Base-by-base conservation (phyloP, 768 basidiomycete genomes). In the Rhodotorula graminis region DNA sequence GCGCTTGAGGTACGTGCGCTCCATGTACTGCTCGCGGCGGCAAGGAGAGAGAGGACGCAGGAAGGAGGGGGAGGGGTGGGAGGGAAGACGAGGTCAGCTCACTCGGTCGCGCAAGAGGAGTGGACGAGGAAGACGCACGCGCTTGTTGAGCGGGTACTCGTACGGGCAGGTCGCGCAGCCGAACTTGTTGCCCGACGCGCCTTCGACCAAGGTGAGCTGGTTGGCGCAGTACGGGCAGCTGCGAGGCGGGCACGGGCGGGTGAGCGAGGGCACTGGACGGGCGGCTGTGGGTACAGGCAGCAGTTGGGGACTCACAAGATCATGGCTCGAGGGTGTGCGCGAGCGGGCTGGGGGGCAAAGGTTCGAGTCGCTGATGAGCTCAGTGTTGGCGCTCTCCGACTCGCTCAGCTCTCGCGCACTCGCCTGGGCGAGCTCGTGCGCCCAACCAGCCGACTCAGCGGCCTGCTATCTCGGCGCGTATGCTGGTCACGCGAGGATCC, bases 131-230 rank as follows among this genome's bases (percentile, higher is more conserved):
- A 37, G 40, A 69, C 83, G 44, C 7, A 89, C 91, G 82, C 91
- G 90, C 79, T 92, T 90, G 6, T 87, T 86, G 77, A 95, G 92
- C 0, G 91, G 90, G 79, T 94, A 97, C 78, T 97, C 92, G 80
- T 98, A 99, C 7, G 96, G 89, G 80, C 96, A 98, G 2, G 90
- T 88, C 77, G 91, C 90, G 80, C 93, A 97, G 0, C 89, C 88
- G 90, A 92, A 95, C 84, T 92, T 93, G 83, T 95, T 90, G 80
- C 53, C 77, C 55, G 88, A 88, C 2, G 90, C 89, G 0, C 88
- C 88, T 71, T 90, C 89, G 12, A 86, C 83, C 6, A 69, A 29
- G 10, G 89, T 90, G 25, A 94, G 86, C 57, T 92, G 84, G 81
- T 97, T 98, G 42, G 91, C 88, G 78, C 95, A 98, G 65, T 89